phyloP scores from a whole-genome alignment of 768 basidiomycete species.

The Cystobasidium ongulense region DNA sequence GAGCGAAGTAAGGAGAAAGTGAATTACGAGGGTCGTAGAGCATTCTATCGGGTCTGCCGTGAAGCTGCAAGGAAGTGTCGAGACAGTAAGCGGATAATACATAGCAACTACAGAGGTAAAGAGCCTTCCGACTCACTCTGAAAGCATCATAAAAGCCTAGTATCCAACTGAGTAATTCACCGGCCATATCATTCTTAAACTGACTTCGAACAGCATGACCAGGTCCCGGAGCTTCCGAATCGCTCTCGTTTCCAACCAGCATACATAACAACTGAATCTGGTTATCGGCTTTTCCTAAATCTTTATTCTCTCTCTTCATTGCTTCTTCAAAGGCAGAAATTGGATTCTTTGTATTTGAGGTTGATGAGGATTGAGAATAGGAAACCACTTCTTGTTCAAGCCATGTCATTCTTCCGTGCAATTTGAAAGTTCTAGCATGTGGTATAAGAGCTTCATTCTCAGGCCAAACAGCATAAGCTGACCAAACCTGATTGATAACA shows the following conservation, averaged over 20 bases:
- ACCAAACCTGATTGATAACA: slow-evolving; percentile 31
- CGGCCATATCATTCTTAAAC: background rate
- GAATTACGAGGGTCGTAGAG: slow-evolving; percentile 83
- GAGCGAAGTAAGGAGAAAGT: slow-evolving; percentile 80
- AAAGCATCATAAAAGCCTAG: slow-evolving; percentile 40
- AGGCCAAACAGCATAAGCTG: slow-evolving; percentile 67
- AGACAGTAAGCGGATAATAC: slow-evolving; percentile 2
- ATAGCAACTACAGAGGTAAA: slow-evolving; percentile 1
- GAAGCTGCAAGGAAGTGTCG: slow-evolving; percentile 53
- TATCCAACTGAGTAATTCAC: slow-evolving; percentile 40
- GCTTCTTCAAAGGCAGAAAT: slow-evolving; percentile 6
- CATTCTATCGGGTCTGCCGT: slow-evolving; percentile 77
- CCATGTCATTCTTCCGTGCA: slow-evolving; percentile 44
- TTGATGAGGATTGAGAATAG: background rate
- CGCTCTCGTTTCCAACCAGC: slow-evolving; percentile 10
- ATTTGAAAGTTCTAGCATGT: slow-evolving; percentile 78
- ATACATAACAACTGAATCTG: slow-evolving; percentile 10
- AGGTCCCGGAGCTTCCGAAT: background rate
- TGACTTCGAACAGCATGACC: slow-evolving; percentile 7
- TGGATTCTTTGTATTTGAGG: background rate
- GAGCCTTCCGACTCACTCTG: slow-evolving; percentile 32
- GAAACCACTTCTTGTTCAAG: slow-evolving; percentile 9
- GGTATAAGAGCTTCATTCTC: slow-evolving; percentile 84
- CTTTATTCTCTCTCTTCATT: slow-evolving; percentile 25
- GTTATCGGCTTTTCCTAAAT: slow-evolving; percentile 6